Percentiles rank a stretch among this genome's conserved stretches.
Conservation (phyloP, 495 filamentous ascomycete species). For the Penicillium angulare region DNA sequence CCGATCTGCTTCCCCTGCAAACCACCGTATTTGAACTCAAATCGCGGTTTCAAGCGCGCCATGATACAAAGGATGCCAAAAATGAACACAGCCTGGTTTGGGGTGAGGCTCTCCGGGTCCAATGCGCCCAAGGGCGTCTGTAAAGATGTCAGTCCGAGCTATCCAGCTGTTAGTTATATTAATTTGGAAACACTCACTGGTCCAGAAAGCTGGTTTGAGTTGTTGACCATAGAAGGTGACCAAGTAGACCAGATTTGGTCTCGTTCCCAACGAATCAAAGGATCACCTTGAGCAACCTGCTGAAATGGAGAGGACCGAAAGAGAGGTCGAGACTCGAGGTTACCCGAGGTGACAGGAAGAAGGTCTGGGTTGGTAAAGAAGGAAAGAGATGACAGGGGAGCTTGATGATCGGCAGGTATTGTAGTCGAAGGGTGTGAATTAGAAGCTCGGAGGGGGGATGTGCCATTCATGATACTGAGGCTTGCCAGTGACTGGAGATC, state of each 20-base stretch:
- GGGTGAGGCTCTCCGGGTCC: slow-evolving; percentile 2
- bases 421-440: background rate
- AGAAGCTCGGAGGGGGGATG: background rate
- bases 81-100: slow-evolving; percentile 28
- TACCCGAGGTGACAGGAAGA: background rate
- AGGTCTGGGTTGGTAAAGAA: background rate
- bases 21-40: slow-evolving; percentile 20
- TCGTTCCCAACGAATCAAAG: background rate
- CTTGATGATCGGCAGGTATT: too few species aligned
- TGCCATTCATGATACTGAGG: background rate
- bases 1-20: slow-evolving; percentile 12
- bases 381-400: too few species aligned
- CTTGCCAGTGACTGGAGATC: background rate
- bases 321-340: too few species aligned
- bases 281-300: background rate
- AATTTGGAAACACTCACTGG: background rate
- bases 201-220: background rate
- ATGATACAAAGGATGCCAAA: slow-evolving; percentile 31
- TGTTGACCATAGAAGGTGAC: background rate
- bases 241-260: background rate
- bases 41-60: slow-evolving; percentile 24
- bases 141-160: background rate
- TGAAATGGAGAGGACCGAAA: background rate
- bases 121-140: slow-evolving; percentile 4
- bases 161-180: background rate